These are phyloP conservation scores for Microcyclospora tardicrescens DNA, from an alignment of 2,329 filamentous ascomycete species.

Conservation along the genomic window DNA sequence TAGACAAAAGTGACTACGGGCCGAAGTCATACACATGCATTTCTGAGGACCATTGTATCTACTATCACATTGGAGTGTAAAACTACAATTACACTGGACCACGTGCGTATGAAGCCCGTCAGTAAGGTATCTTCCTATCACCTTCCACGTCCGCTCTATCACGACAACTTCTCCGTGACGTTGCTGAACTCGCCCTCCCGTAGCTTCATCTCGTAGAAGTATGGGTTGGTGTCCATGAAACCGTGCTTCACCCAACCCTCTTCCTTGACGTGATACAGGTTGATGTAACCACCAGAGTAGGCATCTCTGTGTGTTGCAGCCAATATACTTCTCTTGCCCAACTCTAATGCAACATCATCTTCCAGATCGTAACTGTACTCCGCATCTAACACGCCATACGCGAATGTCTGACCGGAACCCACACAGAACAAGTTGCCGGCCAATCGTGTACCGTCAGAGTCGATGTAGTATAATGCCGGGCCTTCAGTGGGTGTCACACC, in stretches of 20 bases:
- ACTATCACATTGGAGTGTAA: slow-evolving; percentile 3
- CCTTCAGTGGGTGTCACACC: slow-evolving; percentile 93
- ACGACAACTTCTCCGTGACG: slow-evolving; percentile 59
- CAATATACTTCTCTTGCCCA: slow-evolving; percentile 83
- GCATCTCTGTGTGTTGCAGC: slow-evolving; percentile 94
- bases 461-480: slow-evolving; percentile 96
- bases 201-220: slow-evolving; percentile 33
- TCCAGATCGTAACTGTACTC: slow-evolving; percentile 85
- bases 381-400: slow-evolving; percentile 93
- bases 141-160: not conserved
- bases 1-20: too few species aligned
- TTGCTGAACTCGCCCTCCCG: slow-evolving; percentile 98
- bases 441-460: slow-evolving; percentile 87
- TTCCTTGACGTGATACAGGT: slow-evolving; percentile 98
- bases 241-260: slow-evolving; percentile 98
- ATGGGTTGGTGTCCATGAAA: slow-evolving; percentile 90
- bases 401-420: slow-evolving; percentile 94
- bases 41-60: not conserved
- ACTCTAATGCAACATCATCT: slow-evolving; percentile 77
- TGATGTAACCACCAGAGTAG: slow-evolving; percentile 98
- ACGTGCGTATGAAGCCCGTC: slow-evolving; percentile 1
- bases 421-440: slow-evolving; percentile 96
- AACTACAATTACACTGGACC: slow-evolving; percentile 1
- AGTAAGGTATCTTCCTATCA: not conserved
- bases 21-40: too few species aligned